Conservation (phyloP, 164 flowering plant species). For the Chimonanthus salicifolius region DNA sequence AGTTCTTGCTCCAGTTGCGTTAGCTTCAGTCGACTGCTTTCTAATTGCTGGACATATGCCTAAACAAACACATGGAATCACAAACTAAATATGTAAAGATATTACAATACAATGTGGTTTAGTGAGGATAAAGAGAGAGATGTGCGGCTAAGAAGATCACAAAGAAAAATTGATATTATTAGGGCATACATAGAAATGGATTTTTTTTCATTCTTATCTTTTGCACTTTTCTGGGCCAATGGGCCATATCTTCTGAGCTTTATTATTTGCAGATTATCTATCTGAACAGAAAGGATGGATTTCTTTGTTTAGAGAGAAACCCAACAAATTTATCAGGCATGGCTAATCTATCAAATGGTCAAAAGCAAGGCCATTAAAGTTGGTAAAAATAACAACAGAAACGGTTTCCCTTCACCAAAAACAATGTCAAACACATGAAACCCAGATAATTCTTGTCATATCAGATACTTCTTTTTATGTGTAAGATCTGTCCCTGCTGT, state of each 20-base stretch:
- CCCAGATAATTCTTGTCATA: too few relatives aligned
- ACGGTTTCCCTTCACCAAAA: too few relatives aligned
- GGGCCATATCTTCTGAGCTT: background rate
- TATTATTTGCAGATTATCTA: background rate
- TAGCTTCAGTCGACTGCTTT: slow-evolving; percentile 81
- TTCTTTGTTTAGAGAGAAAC: background rate
- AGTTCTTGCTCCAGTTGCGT: slow-evolving; percentile 94
- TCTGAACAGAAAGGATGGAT: background rate
- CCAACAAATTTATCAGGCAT: background rate
- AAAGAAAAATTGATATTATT: too few relatives aligned
- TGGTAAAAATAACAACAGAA: too few relatives aligned
- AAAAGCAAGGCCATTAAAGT: too few relatives aligned
- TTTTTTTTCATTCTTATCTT: background rate
- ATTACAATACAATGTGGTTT: background rate
- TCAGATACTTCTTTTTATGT: too few relatives aligned
- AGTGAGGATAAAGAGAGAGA: too few relatives aligned
- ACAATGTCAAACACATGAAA: too few relatives aligned
- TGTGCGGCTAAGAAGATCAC: too few relatives aligned
- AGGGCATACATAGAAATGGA: background rate
- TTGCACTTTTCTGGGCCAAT: background rate
- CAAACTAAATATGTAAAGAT: background rate
- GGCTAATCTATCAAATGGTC: background rate
- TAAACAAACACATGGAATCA: slow-evolving; percentile 10
- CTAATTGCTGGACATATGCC: slow-evolving; percentile 99
- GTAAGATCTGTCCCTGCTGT: too few relatives aligned